Evolutionary conservation across 306 rosid species (phyloP), one percentile per base, ranked within the genome.

Genomic region (Glycine latifolia): DNA sequence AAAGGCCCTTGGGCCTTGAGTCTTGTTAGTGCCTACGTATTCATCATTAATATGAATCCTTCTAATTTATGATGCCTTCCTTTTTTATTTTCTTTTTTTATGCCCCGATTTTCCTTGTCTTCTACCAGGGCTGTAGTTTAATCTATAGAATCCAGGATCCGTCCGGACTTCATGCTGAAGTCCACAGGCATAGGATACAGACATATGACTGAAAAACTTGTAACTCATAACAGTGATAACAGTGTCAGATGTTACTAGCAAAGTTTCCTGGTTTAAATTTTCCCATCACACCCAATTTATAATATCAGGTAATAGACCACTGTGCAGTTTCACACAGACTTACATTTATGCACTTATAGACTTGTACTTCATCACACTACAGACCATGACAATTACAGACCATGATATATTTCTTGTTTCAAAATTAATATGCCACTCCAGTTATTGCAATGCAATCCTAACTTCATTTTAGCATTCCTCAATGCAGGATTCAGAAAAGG

Each of bases 261-360:
- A 65, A n/a, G n/a, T 4, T 31, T 63, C n/a, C 47, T 26, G 8
- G 13, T 62, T 39, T 37, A 20, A 62, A 39, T 12, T 72, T 72
- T 61, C 31, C 31, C 31, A 26, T 26, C 31, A 26, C 31, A 26
- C 31, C 31, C 31, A 26, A 26, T 26, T 26, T 26, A 26, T 26
- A 26, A 26, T 26, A 26, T 26, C 31, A 26, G 31, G 63, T 71
- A 47, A 72, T 26, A 61, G 33, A 47, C 33, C 11, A 3, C 44
- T 1, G 7, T 26, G 60, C 20, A 26, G 59, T 31, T 60, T 26
- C 3, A 60, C 4, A 31, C n/a, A 35, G n/a, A 65, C 9, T 52
- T 35, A 62, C 53, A 74, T 10, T 55, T 56, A 74, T 73, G 46
- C 31, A 12, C 68, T 77, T 54, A 26, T 26, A 79, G n/a, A n/a